Evolutionary conservation across 2,329 filamentous ascomycete species (phyloP), one percentile per base, ranked within the genome.

Genomic region (Onygenales sp.): DNA sequence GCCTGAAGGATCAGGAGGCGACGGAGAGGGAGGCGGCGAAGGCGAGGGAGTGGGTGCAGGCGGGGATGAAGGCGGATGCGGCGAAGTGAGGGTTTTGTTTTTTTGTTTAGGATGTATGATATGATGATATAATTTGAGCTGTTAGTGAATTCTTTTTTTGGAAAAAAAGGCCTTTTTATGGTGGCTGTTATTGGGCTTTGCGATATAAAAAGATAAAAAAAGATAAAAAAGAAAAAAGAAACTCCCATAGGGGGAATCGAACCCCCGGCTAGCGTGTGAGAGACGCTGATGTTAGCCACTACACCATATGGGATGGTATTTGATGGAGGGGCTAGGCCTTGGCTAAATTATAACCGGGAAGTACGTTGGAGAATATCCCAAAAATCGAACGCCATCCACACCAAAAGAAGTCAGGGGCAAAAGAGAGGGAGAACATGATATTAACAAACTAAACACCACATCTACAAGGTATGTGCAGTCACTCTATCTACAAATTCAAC

Each of bases 11-110:
- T 61, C 78, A 78, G 60, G 65, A 78, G 59, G 75, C 78, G 63
- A 73, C 82, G 58, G 83, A 87, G 47, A 72, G 78, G 59, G 35
- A 46, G 27, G 84, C 81, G 7, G 76, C 70, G 33, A 66, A 74
- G 52, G 63, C 72, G n/a, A 75, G 75, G 54, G 69, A 69, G 13
- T 91, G 87, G 87, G 77, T 92, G 17, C 79, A 87, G 69, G 64
- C 75, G 44, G 79, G 83, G 2, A 89, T 88, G 85, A 81, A 85
- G 70, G 75, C 77, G 0, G 84, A 88, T 69, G 75, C 79, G 2
- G 76, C 80, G 66, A 78, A 78, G 62, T 62, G 53, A 56, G 57
- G 35, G 27, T 17, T 17, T 17, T 27, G 21, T 27, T 27, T 27
- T 32, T 13, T 14, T 51, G 3, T 3, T 3, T 3, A 1, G 21